phyloP scores from a whole-genome alignment of 106 monocot genomes.

The Xerophyta viscosa region DNA sequence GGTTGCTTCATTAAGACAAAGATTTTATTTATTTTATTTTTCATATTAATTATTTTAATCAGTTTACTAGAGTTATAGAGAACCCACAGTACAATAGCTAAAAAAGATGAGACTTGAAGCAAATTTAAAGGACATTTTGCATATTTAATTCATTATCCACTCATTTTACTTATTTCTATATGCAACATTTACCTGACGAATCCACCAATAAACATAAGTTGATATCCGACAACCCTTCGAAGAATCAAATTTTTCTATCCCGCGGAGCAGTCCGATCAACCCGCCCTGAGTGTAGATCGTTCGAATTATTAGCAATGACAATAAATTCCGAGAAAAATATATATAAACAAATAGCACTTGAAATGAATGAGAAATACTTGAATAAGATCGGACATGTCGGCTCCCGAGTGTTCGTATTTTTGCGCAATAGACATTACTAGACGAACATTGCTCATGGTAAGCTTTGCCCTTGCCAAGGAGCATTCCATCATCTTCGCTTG shows the following conservation, averaged over 20 bases:
- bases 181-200: constrained; percentile 66
- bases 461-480: constrained; percentile 83
- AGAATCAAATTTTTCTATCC: constrained; percentile 97
- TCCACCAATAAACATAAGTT: constrained; percentile 99
- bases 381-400: constrained; percentile 85
- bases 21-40: too few relatives aligned
- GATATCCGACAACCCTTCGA: constrained; percentile 89
- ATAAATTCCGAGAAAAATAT: too few relatives aligned
- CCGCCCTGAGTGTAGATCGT: constrained; percentile 88
- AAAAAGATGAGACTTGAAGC: too few relatives aligned
- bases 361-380: constrained; percentile 36
- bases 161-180: not conserved
- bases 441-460: constrained; percentile 85
- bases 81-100: too few relatives aligned
- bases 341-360: too few relatives aligned
- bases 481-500: constrained; percentile 59
- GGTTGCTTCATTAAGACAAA: too few relatives aligned
- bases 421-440: constrained; percentile 93
- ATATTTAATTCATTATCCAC: too few relatives aligned
- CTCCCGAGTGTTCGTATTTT: constrained; percentile 89
- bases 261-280: constrained; percentile 81
- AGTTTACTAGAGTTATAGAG: too few relatives aligned
- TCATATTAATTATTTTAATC: too few relatives aligned
- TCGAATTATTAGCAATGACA: too few relatives aligned
- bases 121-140: too few relatives aligned